Evolutionary conservation across 352 stramenopile genomes (phyloP).

Genomic region (Phytophthora quininea): DNA sequence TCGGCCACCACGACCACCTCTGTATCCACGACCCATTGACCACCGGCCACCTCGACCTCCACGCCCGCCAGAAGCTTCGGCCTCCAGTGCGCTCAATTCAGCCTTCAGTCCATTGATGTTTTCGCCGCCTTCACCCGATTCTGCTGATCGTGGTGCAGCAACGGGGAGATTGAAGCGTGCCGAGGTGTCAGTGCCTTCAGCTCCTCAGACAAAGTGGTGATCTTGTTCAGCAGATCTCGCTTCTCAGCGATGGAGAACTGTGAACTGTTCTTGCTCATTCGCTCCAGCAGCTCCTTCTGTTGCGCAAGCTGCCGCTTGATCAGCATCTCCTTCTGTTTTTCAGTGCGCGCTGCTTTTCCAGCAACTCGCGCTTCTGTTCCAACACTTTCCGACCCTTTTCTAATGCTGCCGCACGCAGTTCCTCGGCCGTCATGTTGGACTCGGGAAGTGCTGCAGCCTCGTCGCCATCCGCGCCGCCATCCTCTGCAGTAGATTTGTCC

Average conservation of each 20-base stretch:
- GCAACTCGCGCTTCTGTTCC: constrained; percentile 85
- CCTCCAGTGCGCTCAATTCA: constrained; percentile 71
- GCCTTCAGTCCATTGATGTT: constrained; percentile 63
- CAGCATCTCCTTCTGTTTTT: constrained; percentile 87
- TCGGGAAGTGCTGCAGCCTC: constrained; percentile 28
- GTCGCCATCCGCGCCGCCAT: constrained; percentile 25
- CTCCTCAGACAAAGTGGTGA: constrained; percentile 73
- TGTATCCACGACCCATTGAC: constrained; percentile 49
- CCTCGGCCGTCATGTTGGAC: constrained; percentile 76
- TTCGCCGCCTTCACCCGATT: constrained; percentile 23
- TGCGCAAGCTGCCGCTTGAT: constrained; percentile 83
- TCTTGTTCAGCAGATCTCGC: constrained; percentile 84
- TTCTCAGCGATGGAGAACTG: constrained; percentile 78
- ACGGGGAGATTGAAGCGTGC: constrained; percentile 31
- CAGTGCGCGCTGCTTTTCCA: constrained; percentile 84
- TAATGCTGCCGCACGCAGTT: constrained; percentile 70
- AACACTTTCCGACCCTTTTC: constrained; percentile 84
- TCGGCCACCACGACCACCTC: constrained; percentile 57
- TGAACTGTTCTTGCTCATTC: constrained; percentile 79
- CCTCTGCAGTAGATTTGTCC: constrained; percentile 22
- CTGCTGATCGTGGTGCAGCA: constrained; percentile 9
- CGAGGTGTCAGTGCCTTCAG: constrained; percentile 64
- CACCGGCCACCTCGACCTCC: constrained; percentile 49
- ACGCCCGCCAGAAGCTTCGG: constrained; percentile 45
- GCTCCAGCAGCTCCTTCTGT: constrained; percentile 81